phyloP scores from a whole-genome alignment of 495 filamentous ascomycete genomes.

The Hypoxylon crocopeplum region DNA sequence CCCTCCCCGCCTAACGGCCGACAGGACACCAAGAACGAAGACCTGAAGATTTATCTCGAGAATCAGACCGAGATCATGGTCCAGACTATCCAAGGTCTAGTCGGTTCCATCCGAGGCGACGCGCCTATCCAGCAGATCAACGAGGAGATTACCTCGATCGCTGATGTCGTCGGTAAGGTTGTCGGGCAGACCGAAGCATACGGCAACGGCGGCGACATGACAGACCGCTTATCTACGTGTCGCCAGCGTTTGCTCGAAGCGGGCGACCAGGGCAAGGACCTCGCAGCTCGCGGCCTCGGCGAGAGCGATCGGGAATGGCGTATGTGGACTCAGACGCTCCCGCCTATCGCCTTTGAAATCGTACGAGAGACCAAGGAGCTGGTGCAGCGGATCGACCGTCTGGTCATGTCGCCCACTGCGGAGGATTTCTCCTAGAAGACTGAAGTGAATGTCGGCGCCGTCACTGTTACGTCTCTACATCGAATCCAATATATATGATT shows the following conservation, averaged over 20 bases:
- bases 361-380: slow-evolving; percentile 83
- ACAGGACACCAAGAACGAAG: slow-evolving; percentile 65
- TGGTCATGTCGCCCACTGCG: slow-evolving; percentile 45
- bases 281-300: slow-evolving; percentile 53
- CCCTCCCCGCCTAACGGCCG: slow-evolving; percentile 44
- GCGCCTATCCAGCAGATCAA: slow-evolving; percentile 69
- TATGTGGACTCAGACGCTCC: slow-evolving; percentile 72
- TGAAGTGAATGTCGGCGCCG: slow-evolving; percentile 25
- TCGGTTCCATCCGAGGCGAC: slow-evolving; percentile 77
- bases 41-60: slow-evolving; percentile 81
- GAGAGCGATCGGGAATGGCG: slow-evolving; percentile 60
- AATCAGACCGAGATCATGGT: slow-evolving; percentile 83
- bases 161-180: slow-evolving; percentile 71
- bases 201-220: slow-evolving; percentile 65
- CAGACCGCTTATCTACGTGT: slow-evolving; percentile 68
- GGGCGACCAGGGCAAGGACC: slow-evolving; percentile 67
- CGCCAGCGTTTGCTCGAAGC: slow-evolving; percentile 69
- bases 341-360: slow-evolving; percentile 87
- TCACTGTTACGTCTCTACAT: slow-evolving; percentile 11
- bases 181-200: slow-evolving; percentile 68
- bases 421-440: slow-evolving; percentile 51
- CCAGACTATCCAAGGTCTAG: slow-evolving; percentile 81
- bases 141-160: slow-evolving; percentile 74
- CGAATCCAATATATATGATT: not conserved
- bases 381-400: slow-evolving; percentile 53